Percentiles rank a stretch among this genome's conserved stretches.
phyloP scores from a whole-genome alignment of 345 rosid species.

The Erucastrum elatum region DNA sequence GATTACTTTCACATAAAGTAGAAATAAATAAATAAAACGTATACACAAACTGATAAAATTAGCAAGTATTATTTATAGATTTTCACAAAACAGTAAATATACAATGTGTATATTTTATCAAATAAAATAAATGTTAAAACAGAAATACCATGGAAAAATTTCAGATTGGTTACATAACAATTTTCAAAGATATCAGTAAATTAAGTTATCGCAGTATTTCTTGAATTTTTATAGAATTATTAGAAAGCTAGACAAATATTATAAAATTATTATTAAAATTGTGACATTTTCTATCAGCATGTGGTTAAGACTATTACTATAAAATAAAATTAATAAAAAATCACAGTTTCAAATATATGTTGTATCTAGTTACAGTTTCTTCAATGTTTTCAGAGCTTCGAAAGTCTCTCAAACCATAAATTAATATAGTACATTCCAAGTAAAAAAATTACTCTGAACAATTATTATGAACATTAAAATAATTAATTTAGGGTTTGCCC shows the following conservation, averaged over 20 bases:
- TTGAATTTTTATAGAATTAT: background rate
- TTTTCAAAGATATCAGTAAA: background rate
- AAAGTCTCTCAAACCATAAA: constrained; percentile 11
- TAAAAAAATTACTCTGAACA: constrained; percentile 6
- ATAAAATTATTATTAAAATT: background rate
- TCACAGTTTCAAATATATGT: background rate
- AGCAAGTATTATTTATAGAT: background rate
- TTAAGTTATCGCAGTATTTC: background rate
- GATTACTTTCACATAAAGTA: background rate
- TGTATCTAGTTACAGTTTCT: background rate
- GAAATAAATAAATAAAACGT: background rate
- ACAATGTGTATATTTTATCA: background rate
- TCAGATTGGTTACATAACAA: background rate
- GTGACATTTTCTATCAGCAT: background rate
- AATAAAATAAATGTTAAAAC: background rate
- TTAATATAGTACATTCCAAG: constrained; percentile 5
- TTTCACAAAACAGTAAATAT: background rate
- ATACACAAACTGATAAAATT: background rate
- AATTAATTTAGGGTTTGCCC: constrained; percentile 26
- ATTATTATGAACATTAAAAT: background rate
- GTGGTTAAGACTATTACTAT: background rate
- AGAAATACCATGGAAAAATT: background rate
- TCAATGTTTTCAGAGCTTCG: background rate
- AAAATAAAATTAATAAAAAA: background rate
- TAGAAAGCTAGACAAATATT: background rate